phyloP scores from a whole-genome alignment of 768 basidiomycete species.

The Dioszegia aurantiaca region DNA sequence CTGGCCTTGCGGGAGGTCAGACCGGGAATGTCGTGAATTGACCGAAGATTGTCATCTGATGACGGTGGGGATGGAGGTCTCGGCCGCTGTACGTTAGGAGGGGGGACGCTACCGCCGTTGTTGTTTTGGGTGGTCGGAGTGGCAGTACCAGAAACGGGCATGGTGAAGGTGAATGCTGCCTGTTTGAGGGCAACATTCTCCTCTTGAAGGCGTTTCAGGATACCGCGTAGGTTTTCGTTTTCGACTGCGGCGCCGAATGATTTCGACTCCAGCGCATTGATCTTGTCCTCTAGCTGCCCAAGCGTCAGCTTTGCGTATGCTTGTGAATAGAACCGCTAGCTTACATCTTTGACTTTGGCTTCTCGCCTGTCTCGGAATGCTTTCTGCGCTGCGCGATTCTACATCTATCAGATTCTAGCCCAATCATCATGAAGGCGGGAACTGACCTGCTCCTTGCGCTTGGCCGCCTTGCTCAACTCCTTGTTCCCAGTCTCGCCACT shows the following conservation, averaged over 20 bases:
- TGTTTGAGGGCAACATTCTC: constrained; percentile 83
- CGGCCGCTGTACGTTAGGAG: constrained; percentile 1
- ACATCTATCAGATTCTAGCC: not conserved
- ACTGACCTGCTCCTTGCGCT: constrained; percentile 73
- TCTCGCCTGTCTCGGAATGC: constrained; percentile 97
- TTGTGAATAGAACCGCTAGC: too few relatives aligned
- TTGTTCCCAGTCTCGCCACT: constrained; percentile 24
- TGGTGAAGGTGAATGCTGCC: constrained; percentile 75
- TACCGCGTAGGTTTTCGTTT: constrained; percentile 84
- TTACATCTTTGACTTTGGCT: constrained; percentile 91
- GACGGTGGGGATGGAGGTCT: constrained; percentile 38
- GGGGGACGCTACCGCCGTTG: not conserved
- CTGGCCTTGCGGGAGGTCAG: constrained; percentile 11
- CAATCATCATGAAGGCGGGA: not conserved
- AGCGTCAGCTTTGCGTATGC: constrained; percentile 12
- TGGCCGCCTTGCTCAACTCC: constrained; percentile 52
- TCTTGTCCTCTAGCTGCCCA: constrained; percentile 84
- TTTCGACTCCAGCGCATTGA: constrained; percentile 79
- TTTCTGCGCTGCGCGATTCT: constrained; percentile 94
- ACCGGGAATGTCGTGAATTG: constrained; percentile 27
- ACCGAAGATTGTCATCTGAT: constrained; percentile 26
- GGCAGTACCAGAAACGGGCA: constrained; percentile 57
- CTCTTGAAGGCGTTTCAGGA: constrained; percentile 75
- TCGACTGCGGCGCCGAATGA: constrained; percentile 69
- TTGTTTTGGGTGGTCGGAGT: constrained; percentile 1